These are phyloP conservation scores for Liriodendron chinense DNA, from an alignment of 164 flowering plant species.

Conservation along the genomic window DNA sequence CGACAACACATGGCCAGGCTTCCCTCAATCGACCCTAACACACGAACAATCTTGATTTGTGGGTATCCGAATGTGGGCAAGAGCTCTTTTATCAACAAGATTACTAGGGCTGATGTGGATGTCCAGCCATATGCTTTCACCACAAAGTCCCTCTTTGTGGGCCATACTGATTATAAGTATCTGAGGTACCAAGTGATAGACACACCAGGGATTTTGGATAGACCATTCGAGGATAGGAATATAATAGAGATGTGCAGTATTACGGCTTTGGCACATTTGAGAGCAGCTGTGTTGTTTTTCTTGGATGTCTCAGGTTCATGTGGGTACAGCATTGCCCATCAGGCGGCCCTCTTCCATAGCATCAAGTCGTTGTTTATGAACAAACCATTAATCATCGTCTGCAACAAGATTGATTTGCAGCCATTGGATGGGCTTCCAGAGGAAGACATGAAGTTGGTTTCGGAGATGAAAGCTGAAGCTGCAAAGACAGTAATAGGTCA, in stretches of 20 bases:
- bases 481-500: conserved; percentile 66
- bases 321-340: conserved; percentile 82
- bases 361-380: conserved; percentile 88
- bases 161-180: conserved; percentile 89
- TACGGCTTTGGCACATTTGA: conserved; percentile 85
- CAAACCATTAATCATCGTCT: conserved; percentile 76
- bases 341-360: conserved; percentile 88
- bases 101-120: conserved; percentile 93
- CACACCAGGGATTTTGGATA: conserved; percentile 87
- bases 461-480: conserved; percentile 85
- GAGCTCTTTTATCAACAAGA: conserved; percentile 86
- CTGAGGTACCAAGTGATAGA: conserved; percentile 90
- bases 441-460: conserved; percentile 72
- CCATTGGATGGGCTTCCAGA: conserved; percentile 69
- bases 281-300: conserved; percentile 86
- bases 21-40: conserved; percentile 91
- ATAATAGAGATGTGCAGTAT: conserved; percentile 97
- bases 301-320: conserved; percentile 89
- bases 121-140: conserved; percentile 97
- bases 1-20: conserved; percentile 93
- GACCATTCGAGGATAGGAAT: conserved; percentile 94
- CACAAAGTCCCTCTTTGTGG: conserved; percentile 89
- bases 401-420: conserved; percentile 93
- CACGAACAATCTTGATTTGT: conserved; percentile 77
- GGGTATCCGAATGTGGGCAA: conserved; percentile 96